Conservation (phyloP, 2,329 filamentous ascomycete species). For the Aspergillus nomiae region DNA sequence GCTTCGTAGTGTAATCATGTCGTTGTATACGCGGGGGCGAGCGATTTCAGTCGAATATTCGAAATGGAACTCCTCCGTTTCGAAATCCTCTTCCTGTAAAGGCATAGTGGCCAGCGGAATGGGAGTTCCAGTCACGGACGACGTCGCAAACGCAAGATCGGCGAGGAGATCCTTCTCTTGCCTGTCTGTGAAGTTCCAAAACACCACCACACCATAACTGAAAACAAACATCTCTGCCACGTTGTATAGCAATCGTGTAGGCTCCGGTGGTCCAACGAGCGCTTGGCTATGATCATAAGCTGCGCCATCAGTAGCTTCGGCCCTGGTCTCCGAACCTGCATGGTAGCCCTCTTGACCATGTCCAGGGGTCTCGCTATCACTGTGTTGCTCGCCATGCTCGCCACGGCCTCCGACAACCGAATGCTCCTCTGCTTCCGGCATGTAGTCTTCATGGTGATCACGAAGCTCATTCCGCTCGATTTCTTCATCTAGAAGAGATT, state of each 20-base stretch:
- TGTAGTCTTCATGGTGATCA: constrained; percentile 90
- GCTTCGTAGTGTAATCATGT: constrained; percentile 96
- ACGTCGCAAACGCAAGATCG: constrained; percentile 80
- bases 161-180: constrained; percentile 97
- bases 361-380: constrained; percentile 9
- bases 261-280: constrained; percentile 53
- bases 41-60: constrained; percentile 88
- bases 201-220: constrained; percentile 94
- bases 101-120: constrained; percentile 74
- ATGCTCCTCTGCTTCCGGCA: constrained; percentile 63
- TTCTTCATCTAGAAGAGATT: constrained; percentile 89
- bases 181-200: constrained; percentile 97
- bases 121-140: constrained; percentile 40
- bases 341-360: constrained; percentile 29
- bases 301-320: constrained; percentile 14
- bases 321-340: constrained; percentile 14
- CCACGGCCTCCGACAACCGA: constrained; percentile 41
- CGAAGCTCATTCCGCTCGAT: constrained; percentile 90
- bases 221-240: constrained; percentile 96
- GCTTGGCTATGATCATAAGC: constrained; percentile 39
- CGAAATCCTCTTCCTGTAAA: constrained; percentile 84
- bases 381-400: constrained; percentile 18
- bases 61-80: constrained; percentile 98
- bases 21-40: constrained; percentile 91
- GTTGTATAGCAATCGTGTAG: constrained; percentile 66